phyloP scores from a whole-genome alignment of 1,284 basidiomycete genomes.

The Pulveroboletus sp. region DNA sequence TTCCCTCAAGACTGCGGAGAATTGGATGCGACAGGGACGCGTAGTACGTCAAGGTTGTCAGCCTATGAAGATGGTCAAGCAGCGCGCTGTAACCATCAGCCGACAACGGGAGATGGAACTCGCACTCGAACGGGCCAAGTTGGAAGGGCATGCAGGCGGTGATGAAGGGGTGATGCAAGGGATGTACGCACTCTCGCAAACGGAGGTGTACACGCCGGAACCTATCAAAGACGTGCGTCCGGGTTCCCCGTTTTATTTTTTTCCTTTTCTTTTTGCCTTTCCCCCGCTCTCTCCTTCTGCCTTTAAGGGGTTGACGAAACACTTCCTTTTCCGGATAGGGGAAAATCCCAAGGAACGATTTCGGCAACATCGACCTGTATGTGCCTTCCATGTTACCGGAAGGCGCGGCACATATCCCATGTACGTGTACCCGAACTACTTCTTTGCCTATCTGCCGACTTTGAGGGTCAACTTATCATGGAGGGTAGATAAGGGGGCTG shows the following conservation, averaged over 20 bases:
- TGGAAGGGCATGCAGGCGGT: conserved; percentile 38
- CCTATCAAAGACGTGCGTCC: conserved; percentile 80
- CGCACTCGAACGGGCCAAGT: conserved; percentile 46
- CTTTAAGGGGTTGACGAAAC: conserved; percentile 14
- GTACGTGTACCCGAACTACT: conserved; percentile 50
- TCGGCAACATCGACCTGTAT: conserved; percentile 97
- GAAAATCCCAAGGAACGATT: conserved; percentile 90
- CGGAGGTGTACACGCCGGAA: conserved; percentile 76
- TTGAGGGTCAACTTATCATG: conserved; percentile 8
- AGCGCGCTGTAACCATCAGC: conserved; percentile 81
- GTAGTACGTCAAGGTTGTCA: conserved; percentile 74
- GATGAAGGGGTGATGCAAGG: conserved; percentile 79
- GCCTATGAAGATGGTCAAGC: conserved; percentile 89
- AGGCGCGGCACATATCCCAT: conserved; percentile 86
- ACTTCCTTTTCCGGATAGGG: conserved; percentile 55
- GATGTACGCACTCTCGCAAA: conserved; percentile 86
- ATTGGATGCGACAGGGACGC: conserved; percentile 91
- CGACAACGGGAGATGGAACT: conserved; percentile 85
- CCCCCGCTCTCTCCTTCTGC: not conserved
- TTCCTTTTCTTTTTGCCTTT: not conserved
- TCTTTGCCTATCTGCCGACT: conserved; percentile 5
- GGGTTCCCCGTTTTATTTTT: conserved; percentile 34
- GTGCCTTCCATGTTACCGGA: conserved; percentile 92
- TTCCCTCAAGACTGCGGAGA: conserved; percentile 86
- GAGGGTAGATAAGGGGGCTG: conserved; percentile 76